A percentile compares a stretch with the other conserved stretches of the same genome.
phyloP scores from a whole-genome alignment of 306 rosid genomes.

The Ceratonia siliqua region DNA sequence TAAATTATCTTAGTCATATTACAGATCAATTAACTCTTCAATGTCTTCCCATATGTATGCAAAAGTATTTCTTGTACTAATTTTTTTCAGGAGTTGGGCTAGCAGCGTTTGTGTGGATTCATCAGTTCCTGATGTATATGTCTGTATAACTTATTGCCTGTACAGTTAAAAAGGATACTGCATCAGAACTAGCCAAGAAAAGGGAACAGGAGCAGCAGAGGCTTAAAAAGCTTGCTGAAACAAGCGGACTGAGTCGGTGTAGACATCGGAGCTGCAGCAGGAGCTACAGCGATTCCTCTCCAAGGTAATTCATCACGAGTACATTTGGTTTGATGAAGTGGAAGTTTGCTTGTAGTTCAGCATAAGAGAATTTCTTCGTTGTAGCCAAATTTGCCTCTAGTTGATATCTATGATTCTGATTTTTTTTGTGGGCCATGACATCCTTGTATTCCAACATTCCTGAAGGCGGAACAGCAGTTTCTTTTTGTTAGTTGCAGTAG shows the following conservation, averaged over 20 bases:
- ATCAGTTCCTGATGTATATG: background rate
- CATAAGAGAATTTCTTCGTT: background rate
- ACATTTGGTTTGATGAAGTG: background rate
- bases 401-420: no score
- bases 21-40: slow-evolving; percentile 19
- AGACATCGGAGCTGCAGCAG: slow-evolving; percentile 47
- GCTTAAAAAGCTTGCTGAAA: slow-evolving; percentile 64
- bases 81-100: background rate
- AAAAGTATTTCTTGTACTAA: background rate
- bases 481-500: background rate
- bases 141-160: slow-evolving; percentile 18
- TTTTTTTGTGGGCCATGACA: background rate
- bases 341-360: no score
- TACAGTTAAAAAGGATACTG: slow-evolving; percentile 70
- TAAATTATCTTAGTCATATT: slow-evolving; percentile 17
- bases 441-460: no score
- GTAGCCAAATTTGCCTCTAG: background rate
- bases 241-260: slow-evolving; percentile 53
- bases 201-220: slow-evolving; percentile 68
- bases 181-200: slow-evolving; percentile 64
- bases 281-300: slow-evolving; percentile 62
- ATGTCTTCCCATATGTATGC: background rate
- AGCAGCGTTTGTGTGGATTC: background rate
- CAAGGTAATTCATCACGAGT: slow-evolving; percentile 49
- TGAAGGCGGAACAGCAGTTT: no score